Evolutionary conservation across 2,329 filamentous ascomycete species (phyloP), one percentile per base, ranked within the genome.

Genomic region (Chrysoporthe puriensis): DNA sequence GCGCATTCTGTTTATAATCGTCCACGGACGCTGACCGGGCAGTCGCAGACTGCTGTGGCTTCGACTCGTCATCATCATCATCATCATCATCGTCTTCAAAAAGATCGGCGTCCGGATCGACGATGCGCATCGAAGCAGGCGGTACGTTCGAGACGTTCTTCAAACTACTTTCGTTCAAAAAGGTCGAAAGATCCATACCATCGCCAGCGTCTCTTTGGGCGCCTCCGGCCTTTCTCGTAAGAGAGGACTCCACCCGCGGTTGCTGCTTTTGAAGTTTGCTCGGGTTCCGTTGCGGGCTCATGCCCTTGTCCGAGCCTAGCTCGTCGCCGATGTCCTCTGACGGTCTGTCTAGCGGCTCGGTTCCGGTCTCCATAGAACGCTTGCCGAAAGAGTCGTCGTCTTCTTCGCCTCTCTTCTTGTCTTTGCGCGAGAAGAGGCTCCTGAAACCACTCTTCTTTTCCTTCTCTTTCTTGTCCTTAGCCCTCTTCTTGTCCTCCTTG

Each of bases 401-500:
- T 32, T 89, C 86, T 11, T 87, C 85, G 54, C 79, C 74, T 59
- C 81, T 83, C 78, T 87, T 88, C 80, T 84, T 88, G 73, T 88
- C 86, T 72, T 88, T 88, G 71, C 87, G 81, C 61, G 87, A 88
- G 76, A 89, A 89, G 77, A 89, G 84, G 74, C 84, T 87, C 63
- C 87, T 85, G 72, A 89, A 82, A 14, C 79, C 83, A 67, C 85
- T 84, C 72, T 87, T 87, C 77, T 86, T 87, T 13, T 88, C 85
- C 79, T 94, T 95, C 67, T 93, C 91, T 63, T 92, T 84, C 73
- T 88, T 90, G 70, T 94, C 91, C 70, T 86, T 84, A 76, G 93
- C 86, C 73, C 89, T 94, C 77, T 88, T 90, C 79, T 91, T 91
- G 72, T 92, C 90, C 61, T 95, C 91, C 77, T 92, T 91, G 64